Evolutionary conservation across 1,284 basidiomycete species (phyloP).

Genomic region (Ceratobasidium sp.): DNA sequence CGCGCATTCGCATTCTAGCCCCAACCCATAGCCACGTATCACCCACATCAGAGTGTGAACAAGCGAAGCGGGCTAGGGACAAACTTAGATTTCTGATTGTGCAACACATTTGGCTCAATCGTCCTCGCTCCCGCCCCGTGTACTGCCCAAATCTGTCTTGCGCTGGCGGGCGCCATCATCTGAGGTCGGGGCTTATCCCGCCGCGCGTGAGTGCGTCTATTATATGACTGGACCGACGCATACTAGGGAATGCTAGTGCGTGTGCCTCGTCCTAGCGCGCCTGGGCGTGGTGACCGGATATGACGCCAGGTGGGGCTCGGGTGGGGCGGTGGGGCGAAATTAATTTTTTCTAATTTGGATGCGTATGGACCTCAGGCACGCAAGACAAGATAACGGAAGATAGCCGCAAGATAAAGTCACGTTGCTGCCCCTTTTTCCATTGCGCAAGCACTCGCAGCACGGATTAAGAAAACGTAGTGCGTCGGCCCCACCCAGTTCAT

Average conservation of each 20-base stretch:
- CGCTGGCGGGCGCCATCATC: conserved; percentile 18
- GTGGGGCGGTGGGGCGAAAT: conserved; percentile 20
- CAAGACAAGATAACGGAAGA: no score
- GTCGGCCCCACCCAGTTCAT: no score
- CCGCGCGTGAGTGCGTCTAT: conserved; percentile 22
- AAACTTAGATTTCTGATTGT: background rate
- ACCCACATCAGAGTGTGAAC: conserved; percentile 3
- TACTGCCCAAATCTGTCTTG: background rate
- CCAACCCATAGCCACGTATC: background rate
- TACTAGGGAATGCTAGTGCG: background rate
- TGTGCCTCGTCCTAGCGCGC: background rate
- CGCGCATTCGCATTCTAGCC: conserved; percentile 4
- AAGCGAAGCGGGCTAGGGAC: background rate
- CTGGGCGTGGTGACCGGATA: background rate
- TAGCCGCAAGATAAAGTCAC: no score
- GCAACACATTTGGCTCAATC: background rate
- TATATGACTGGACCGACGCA: conserved; percentile 26
- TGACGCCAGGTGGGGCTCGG: conserved; percentile 27
- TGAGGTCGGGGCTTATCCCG: conserved; percentile 33
- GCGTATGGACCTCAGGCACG: no score
- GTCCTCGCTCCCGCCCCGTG: background rate
- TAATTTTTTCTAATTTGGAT: no score
- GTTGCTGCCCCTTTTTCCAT: no score
- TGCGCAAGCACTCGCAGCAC: no score
- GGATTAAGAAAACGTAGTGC: no score